Percentiles rank a stretch among this genome's conserved stretches.
Evolutionary conservation across 192 early-diverging fungal genomes (phyloP).

Genomic region (Obelidium mucronatum): DNA sequence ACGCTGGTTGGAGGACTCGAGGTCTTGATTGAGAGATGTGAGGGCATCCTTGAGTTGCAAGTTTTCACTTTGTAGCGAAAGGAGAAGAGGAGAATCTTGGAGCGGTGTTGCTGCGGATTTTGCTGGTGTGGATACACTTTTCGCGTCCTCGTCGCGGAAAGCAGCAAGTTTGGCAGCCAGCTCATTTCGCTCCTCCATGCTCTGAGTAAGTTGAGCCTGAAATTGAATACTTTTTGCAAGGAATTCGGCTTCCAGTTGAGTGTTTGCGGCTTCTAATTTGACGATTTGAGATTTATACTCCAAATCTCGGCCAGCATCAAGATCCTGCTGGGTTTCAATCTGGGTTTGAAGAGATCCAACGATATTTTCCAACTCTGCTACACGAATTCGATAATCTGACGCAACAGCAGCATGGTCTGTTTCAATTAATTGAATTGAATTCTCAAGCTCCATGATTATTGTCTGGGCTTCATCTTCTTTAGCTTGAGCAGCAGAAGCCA

Average conservation of each 20-base stretch:
- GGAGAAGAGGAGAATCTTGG: too few relatives aligned
- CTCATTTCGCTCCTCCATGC: neutral
- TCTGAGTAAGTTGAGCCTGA: too few relatives aligned
- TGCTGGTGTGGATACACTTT: neutral
- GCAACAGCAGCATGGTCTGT: neutral
- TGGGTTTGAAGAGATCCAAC: neutral
- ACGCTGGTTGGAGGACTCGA: neutral
- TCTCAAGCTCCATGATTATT: neutral
- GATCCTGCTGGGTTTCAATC: neutral
- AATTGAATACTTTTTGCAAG: neutral
- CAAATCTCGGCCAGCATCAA: neutral
- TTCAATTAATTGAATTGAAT: neutral
- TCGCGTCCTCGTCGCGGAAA: neutral
- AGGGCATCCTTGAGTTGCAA: neutral
- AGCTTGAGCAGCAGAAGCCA: neutral
- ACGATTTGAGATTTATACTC: neutral
- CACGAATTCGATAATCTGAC: neutral
- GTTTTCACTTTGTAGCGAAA: slow-evolving; percentile 11
- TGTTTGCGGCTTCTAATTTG: neutral
- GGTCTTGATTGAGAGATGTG: slow-evolving; percentile 17
- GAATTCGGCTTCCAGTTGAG: neutral
- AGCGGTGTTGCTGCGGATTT: neutral
- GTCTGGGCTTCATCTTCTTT: neutral
- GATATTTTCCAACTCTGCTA: slow-evolving; percentile 1
- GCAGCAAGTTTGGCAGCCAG: neutral